Base-by-base conservation (phyloP, 441 rosid species). In the Theobroma grandiflorum region DNA sequence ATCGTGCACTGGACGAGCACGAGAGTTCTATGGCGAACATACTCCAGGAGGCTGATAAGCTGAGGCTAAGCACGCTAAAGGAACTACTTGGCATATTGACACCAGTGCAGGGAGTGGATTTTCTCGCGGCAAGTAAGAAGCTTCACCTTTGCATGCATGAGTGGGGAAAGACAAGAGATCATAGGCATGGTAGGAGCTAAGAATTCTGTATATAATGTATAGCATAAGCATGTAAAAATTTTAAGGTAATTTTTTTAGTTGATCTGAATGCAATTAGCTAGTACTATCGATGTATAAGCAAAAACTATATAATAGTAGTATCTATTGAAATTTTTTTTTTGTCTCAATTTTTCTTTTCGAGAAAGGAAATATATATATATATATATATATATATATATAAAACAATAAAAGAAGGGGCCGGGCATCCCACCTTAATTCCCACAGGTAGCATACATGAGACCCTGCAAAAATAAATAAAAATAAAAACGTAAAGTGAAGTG, bases 61-160 rank as follows among this genome's bases (percentile, higher is more conserved):
- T 90, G 35, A 81, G 95, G 84, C 78, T 90, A 10, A 73, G 72
- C 45, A 88, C 90, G 15, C 74, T 85, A 0, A 73, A 75, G 52
- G 89, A 88, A 74, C 42, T 88, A 7, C 10, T 86, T 0, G 75
- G 43, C 38, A 66, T 79, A 58, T 75, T 90, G 31, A 72, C 75
- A 1, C 91, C 89, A 0, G 11, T 63, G n/a, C 91, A 89, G 78
- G 89, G 82, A 0, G 83, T 84, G 8, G 91, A 88, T 80, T 77
- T 81, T 83, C 80, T 86, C 0, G 92, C 86, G 8, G 81, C 89
- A 0, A 80, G 80, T 16, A 88, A 79, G 80, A 89, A 84, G 76
- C 92, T 84, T 69, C 91, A 91, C 26, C 86, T 90, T 18, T 82
- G 86, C 38, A 52, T 90, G 77, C 89, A 87, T 76, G 65, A 84